Conservation (phyloP, 176 grass and related monocot species). For the Dendrocalamus sinicus region DNA sequence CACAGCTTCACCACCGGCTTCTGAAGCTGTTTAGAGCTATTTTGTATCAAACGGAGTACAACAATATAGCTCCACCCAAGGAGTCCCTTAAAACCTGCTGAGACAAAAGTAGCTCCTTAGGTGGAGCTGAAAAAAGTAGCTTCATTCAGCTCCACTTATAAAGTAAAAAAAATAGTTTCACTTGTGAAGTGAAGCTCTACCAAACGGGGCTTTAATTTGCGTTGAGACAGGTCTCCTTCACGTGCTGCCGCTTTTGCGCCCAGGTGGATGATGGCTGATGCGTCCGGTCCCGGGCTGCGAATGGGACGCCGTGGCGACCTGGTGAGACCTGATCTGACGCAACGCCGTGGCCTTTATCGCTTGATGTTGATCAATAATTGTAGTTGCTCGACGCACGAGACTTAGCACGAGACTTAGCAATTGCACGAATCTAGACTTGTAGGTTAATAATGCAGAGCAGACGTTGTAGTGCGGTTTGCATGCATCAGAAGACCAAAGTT, state of each 20-base stretch:
- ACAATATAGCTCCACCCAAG: too few species aligned
- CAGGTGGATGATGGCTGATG: not conserved
- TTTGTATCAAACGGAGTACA: too few species aligned
- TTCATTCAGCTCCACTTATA: too few species aligned
- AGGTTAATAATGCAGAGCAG: too few species aligned
- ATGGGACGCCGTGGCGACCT: conserved; percentile 36
- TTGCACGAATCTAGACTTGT: not conserved
- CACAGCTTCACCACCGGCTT: too few species aligned
- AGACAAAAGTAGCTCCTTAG: too few species aligned
- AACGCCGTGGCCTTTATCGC: not conserved
- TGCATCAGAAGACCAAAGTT: not conserved
- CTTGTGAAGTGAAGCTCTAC: too few species aligned
- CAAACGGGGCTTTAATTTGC: too few species aligned
- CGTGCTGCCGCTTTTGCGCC: conserved; percentile 37
- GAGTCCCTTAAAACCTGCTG: too few species aligned
- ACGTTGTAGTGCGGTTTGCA: not conserved
- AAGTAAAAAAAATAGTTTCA: too few species aligned
- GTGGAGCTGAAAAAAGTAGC: too few species aligned
- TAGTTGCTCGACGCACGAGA: not conserved
- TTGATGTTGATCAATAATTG: not conserved
- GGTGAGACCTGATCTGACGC: conserved; percentile 15
- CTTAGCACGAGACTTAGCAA: not conserved
- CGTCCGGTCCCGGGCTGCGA: not conserved
- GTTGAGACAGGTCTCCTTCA: conserved; percentile 23
- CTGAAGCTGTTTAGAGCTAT: too few species aligned